Conservation (phyloP, 2,329 filamentous ascomycete genomes). For the Fusarium sp. region DNA sequence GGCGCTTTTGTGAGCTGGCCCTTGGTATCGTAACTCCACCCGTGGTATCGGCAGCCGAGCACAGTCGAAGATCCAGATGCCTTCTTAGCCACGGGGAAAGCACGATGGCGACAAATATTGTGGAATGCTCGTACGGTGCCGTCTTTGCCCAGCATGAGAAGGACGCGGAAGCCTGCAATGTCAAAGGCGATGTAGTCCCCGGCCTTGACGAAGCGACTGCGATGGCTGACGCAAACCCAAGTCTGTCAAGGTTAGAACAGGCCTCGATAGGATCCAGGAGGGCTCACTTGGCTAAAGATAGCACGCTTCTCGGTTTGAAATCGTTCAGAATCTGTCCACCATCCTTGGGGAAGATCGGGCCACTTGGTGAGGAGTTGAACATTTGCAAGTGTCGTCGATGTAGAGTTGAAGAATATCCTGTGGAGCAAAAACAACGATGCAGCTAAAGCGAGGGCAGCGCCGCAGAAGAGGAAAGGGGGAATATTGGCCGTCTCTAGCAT, state of each 20-base stretch:
- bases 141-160: slow-evolving; percentile 48
- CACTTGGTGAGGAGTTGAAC: not conserved
- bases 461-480: not conserved
- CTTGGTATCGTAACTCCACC: slow-evolving; percentile 56
- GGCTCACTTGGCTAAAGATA: not conserved
- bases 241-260: slow-evolving; percentile 40
- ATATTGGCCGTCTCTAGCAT: not conserved
- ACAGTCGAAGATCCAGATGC: slow-evolving; percentile 50
- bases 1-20: slow-evolving; percentile 56
- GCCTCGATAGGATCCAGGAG: not conserved
- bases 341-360: not conserved
- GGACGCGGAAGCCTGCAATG: slow-evolving; percentile 51
- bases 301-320: not conserved
- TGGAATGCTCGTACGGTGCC: slow-evolving; percentile 48
- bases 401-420: not conserved
- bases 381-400: not conserved
- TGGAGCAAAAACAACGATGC: not conserved
- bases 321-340: not conserved
- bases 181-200: slow-evolving; percentile 50
- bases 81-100: slow-evolving; percentile 53
- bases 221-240: slow-evolving; percentile 52
- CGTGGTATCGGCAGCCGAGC: slow-evolving; percentile 57
- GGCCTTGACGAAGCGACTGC: slow-evolving; percentile 45
- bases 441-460: not conserved
- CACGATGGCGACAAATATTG: slow-evolving; percentile 57